Base-by-base conservation (phyloP, 1,139 yeast genomes). In the Magnusiomyces magnusii region DNA sequence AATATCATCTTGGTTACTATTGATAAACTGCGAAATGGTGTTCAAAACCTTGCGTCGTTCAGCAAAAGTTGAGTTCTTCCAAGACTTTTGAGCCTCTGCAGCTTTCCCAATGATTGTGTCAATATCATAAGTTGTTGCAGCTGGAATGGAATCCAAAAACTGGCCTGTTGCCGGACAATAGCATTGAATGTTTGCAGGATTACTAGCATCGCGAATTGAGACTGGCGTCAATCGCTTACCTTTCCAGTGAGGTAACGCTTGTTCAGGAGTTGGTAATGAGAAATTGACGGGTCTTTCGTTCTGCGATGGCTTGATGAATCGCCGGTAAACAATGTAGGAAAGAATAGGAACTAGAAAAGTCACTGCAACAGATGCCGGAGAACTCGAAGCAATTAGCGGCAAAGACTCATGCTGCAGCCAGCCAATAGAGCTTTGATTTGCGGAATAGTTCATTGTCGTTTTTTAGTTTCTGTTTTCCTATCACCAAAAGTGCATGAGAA, bases 121-220 rank as follows among this genome's bases (percentile, higher is more conserved):
- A 74, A 93, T 87, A 52, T 89, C 93, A 5, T 78, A 80, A 55
- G 78, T 77, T 13, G 86, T 73, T 58, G 84, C 83, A 3, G 90
- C 84, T 52, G 78, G 76, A 65, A 84, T 84, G 21, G 84, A 78
- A 0, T 96, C 98, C 64, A 93, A 76, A 61, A 78, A 84, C 73
- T 90, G 97, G 36, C 97, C 95, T 0, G 98, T 93, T 0, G 98
- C 97, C 3, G 99, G 98, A 73, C 98, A 93, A 70, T 88, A 87
- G 64, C 93, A 83, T 69, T 88, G 95, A 62, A 92, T 87, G 65
- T 75, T 77, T 25, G 75, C 77, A 0, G 91, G 87, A 59, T 87
- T 92, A 52, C 79, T 80, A 1, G 80, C 71, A 60, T 75, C 78
- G 56, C 76, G 74, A 9, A 85, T 76, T 17, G 80, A 75, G 17